These are phyloP conservation scores for Penicillium sp. DNA, from an alignment of 2,329 filamentous ascomycete species.

Conservation along the genomic window DNA sequence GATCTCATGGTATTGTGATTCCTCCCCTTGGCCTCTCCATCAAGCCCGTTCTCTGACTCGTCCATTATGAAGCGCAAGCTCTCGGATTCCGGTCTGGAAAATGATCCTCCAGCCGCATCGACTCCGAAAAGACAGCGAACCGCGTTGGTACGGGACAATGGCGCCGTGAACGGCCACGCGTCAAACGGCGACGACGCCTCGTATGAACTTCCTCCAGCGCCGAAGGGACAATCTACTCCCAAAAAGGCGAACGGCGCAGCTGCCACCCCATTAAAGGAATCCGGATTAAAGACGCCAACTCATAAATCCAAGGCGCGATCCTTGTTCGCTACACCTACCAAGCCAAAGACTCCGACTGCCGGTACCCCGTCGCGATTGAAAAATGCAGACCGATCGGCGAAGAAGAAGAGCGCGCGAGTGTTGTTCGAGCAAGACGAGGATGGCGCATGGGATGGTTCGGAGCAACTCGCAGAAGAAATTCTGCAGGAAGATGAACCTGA, in stretches of 20 bases:
- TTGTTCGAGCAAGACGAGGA: slow-evolving; percentile 72
- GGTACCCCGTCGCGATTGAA: slow-evolving; percentile 59
- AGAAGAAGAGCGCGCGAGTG: slow-evolving; percentile 72
- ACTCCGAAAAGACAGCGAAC: slow-evolving; percentile 39
- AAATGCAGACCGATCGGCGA: slow-evolving; percentile 77
- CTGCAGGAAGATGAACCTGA: slow-evolving; percentile 42
- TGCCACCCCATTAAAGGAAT: slow-evolving; percentile 30
- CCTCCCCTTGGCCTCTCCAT: slow-evolving; percentile 15
- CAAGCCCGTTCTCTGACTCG: slow-evolving; percentile 14
- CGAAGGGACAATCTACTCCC: slow-evolving; percentile 28
- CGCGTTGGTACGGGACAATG: slow-evolving; percentile 21
- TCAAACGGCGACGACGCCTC: slow-evolving; percentile 19
- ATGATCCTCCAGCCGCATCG: slow-evolving; percentile 31
- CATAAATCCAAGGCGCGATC: slow-evolving; percentile 34
- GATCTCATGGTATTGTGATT: slow-evolving; percentile 31
- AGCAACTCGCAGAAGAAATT: slow-evolving; percentile 64
- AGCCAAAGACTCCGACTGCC: slow-evolving; percentile 22
- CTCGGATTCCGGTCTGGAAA: slow-evolving; percentile 31
- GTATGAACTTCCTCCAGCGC: slow-evolving; percentile 24
- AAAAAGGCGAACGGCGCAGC: slow-evolving; percentile 28
- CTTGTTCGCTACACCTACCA: slow-evolving; percentile 40
- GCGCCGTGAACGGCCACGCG: slow-evolving; percentile 24
- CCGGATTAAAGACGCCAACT: slow-evolving; percentile 35
- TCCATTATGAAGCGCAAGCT: slow-evolving; percentile 41
- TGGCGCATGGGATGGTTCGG: slow-evolving; percentile 56